phyloP scores from a whole-genome alignment of 805 yeast genomes.

The Lachancea waltii region DNA sequence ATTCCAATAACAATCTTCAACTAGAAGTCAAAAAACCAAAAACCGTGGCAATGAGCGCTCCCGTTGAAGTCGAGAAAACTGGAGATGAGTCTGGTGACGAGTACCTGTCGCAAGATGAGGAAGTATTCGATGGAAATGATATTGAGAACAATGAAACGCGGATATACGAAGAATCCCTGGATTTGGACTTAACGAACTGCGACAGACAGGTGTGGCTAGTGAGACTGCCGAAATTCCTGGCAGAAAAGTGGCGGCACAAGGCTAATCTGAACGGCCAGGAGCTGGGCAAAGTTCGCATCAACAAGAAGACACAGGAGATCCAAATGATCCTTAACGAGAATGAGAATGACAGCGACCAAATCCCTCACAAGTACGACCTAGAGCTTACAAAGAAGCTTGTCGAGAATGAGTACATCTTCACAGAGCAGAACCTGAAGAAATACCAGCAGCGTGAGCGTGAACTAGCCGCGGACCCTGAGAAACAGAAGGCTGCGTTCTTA shows the following conservation, averaged over 20 bases:
- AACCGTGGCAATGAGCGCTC: conserved; percentile 1
- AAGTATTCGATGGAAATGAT: conserved; percentile 41
- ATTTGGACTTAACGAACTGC: conserved; percentile 59
- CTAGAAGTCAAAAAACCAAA: neutral
- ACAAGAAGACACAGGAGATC: conserved; percentile 45
- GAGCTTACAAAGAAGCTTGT: conserved; percentile 73
- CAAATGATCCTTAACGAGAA: conserved; percentile 50
- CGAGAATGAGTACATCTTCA: conserved; percentile 78
- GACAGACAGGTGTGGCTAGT: conserved; percentile 86
- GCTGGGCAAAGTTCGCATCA: conserved; percentile 73
- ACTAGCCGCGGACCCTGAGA: conserved; percentile 33
- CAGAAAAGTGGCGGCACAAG: conserved; percentile 70
- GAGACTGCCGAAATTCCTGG: conserved; percentile 78
- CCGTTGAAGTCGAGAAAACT: conserved; percentile 9
- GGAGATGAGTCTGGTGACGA: conserved; percentile 33
- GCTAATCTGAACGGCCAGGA: conserved; percentile 62
- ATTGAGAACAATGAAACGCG: conserved; percentile 34
- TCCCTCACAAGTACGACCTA: conserved; percentile 83
- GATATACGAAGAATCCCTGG: conserved; percentile 59
- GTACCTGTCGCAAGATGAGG: conserved; percentile 38
- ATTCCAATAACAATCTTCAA: neutral
- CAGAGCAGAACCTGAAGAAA: conserved; percentile 72
- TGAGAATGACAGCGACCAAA: conserved; percentile 36
- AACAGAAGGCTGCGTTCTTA: conserved; percentile 32
- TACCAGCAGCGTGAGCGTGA: conserved; percentile 37